Percentiles rank a stretch among this genome's conserved stretches.
phyloP scores from a whole-genome alignment of 225 moss, liverwort and hornwort genomes.

The Polytrichum commune region DNA sequence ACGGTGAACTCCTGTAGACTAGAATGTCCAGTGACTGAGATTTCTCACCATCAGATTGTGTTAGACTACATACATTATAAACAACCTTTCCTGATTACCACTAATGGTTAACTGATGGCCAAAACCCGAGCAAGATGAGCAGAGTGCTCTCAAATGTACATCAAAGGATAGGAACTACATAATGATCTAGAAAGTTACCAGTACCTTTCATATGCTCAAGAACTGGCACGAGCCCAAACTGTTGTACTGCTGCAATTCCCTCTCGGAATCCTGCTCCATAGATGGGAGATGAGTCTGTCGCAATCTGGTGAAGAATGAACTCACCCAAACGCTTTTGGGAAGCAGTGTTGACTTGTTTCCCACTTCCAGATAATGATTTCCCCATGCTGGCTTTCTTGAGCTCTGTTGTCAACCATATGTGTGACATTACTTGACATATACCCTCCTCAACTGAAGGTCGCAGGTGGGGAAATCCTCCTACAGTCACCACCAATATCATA shows the following conservation, averaged over 20 bases:
- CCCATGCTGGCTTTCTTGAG: constrained; percentile 16
- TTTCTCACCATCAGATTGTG: too few species aligned
- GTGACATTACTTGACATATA: constrained; percentile 70
- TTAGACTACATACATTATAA: too few species aligned
- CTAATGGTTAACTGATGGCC: neutral
- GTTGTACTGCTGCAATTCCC: constrained; percentile 22
- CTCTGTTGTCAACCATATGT: constrained; percentile 57
- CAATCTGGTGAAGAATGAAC: constrained; percentile 43
- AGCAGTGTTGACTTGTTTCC: constrained; percentile 22
- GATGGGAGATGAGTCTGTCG: constrained; percentile 34
- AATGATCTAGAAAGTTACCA: constrained; percentile 19
- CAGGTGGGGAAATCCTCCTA: constrained; percentile 34
- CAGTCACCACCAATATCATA: neutral
- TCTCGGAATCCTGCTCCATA: constrained; percentile 46
- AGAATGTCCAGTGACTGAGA: too few species aligned
- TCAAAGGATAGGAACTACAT: neutral
- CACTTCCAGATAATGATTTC: constrained; percentile 19
- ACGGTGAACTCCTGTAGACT: too few species aligned
- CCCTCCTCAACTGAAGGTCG: constrained; percentile 58
- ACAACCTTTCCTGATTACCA: neutral
- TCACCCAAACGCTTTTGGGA: constrained; percentile 33
- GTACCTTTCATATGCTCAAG: constrained; percentile 42
- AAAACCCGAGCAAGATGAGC: constrained; percentile 6
- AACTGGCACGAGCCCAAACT: constrained; percentile 19
- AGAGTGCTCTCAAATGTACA: constrained; percentile 1